Evolutionary conservation across 1,284 basidiomycete species (phyloP).

Genomic region (Exobasidium rhododendri): DNA sequence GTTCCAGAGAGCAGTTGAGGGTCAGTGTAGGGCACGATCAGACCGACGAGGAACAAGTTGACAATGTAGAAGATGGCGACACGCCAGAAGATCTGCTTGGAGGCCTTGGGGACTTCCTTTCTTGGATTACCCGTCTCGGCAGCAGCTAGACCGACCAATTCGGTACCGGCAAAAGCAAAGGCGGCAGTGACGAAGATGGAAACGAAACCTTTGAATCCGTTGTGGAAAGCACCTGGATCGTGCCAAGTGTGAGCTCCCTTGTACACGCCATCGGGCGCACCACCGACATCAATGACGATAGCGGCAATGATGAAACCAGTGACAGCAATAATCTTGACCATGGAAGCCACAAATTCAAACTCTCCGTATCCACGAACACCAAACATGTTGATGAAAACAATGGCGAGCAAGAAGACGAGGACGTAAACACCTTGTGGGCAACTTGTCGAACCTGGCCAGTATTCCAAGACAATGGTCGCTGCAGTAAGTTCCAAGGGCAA

Average conservation of each 20-base stretch:
- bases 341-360: slow-evolving; percentile 44
- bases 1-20: slow-evolving; percentile 34
- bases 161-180: slow-evolving; percentile 50
- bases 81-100: slow-evolving; percentile 58
- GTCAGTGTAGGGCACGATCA: slow-evolving; percentile 57
- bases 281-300: slow-evolving; percentile 49
- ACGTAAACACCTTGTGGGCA: slow-evolving; percentile 44
- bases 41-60: slow-evolving; percentile 64
- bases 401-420: slow-evolving; percentile 37
- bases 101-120: slow-evolving; percentile 58
- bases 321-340: slow-evolving; percentile 50
- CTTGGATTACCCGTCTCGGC: slow-evolving; percentile 62
- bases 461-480: slow-evolving; percentile 46
- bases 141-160: slow-evolving; percentile 66
- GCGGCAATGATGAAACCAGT: slow-evolving; percentile 50
- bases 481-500: slow-evolving; percentile 49
- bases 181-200: slow-evolving; percentile 50
- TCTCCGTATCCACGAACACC: slow-evolving; percentile 52
- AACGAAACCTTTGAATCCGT: slow-evolving; percentile 52
- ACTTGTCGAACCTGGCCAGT: slow-evolving; percentile 30
- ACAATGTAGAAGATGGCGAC: slow-evolving; percentile 61
- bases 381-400: slow-evolving; percentile 47
- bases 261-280: slow-evolving; percentile 37
- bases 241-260: slow-evolving; percentile 44
- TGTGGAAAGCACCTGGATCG: slow-evolving; percentile 46